A percentile compares a stretch with the other conserved stretches of the same genome.
Conservation (phyloP, 2,329 filamentous ascomycete genomes). For the Ophiocordyceps unilateralis region DNA sequence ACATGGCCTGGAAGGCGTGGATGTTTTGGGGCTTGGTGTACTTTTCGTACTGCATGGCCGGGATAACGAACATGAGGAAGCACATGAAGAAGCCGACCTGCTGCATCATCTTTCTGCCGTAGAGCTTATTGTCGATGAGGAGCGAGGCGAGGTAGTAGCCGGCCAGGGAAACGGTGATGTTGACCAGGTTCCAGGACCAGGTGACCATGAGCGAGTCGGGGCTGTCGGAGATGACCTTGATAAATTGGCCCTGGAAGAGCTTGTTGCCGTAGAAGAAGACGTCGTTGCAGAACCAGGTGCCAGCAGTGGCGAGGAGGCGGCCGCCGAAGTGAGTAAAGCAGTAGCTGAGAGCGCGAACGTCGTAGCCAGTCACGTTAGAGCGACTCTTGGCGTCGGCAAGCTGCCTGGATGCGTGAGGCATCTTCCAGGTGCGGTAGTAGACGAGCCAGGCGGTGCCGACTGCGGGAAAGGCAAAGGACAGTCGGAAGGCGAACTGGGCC, state of each 20-base stretch:
- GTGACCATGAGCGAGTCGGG: constrained; percentile 61
- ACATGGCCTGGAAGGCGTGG: constrained; percentile 92
- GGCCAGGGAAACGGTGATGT: constrained; percentile 67
- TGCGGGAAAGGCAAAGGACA: constrained; percentile 84
- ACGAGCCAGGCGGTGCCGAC: constrained; percentile 85
- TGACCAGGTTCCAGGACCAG: constrained; percentile 88
- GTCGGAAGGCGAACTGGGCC: constrained; percentile 78
- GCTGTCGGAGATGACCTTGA: constrained; percentile 56
- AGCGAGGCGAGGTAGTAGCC: constrained; percentile 87
- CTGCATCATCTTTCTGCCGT: constrained; percentile 93
- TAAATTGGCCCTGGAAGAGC: constrained; percentile 87
- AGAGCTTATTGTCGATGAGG: constrained; percentile 89
- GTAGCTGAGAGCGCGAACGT: constrained; percentile 62
- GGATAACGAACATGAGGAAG: constrained; percentile 86
- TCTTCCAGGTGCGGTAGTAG: constrained; percentile 92
- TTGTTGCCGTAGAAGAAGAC: constrained; percentile 99
- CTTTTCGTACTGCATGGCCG: constrained; percentile 75
- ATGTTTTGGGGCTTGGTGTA: constrained; percentile 57
- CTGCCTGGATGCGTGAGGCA: constrained; percentile 75
- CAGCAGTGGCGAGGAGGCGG: constrained; percentile 71
- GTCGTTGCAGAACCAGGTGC: constrained; percentile 89
- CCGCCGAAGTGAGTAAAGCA: constrained; percentile 74
- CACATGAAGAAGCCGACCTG: constrained; percentile 83
- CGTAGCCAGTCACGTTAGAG: constrained; percentile 77
- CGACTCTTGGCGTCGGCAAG: constrained; percentile 72